Base-by-base conservation (phyloP, 257 asterid genomes). In the Agastache rugosa region DNA sequence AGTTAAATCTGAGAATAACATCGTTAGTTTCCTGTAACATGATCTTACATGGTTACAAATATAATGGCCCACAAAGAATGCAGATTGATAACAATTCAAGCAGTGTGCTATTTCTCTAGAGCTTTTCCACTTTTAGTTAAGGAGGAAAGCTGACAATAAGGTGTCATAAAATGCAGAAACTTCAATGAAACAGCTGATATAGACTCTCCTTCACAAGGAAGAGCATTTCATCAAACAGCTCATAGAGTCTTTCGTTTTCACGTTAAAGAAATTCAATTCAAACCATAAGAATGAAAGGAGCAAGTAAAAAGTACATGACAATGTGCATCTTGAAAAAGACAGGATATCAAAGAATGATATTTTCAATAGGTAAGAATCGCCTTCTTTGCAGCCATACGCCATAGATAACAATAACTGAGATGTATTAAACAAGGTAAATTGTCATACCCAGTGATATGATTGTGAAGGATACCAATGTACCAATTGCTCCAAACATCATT, bases 401-500 rank as follows among this genome's bases (percentile, higher is more conserved):
- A 37, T 16, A 58, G 42, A 23, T 65, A 51, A 62, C 12, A 71
- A 75, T 67, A 19, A 45, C 51, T 22, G 22, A 65, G 11, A 76
- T 68, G 72, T 69, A 76, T 42, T 64, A 74, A 73, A 81, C 63
- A 76, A 66, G 72, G 76, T 4, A 66, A 44, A 69, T 27, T 75
- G 75, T 45, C 83, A 71, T 90, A 91, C 98, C 96, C 37, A 91
- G 22, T 75, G 98, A 93, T 83, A 93, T 89, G 83, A 88, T 82
- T 78, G 75, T 75, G 81, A 93, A 88, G 74, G 98, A 91, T 81
- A 93, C 89, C 81, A 91, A 71, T 76, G 98, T 93, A 69, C 98
- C 98, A 76, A 93, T n/a, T 41, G 97, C 98, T 72, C 97, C 98
- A 75, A 89, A 93, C 85, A 91, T 79, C 85, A 82, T 86, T 50